Conservation (phyloP, 2,329 filamentous ascomycete species). For the Domatiomyces globalis region DNA sequence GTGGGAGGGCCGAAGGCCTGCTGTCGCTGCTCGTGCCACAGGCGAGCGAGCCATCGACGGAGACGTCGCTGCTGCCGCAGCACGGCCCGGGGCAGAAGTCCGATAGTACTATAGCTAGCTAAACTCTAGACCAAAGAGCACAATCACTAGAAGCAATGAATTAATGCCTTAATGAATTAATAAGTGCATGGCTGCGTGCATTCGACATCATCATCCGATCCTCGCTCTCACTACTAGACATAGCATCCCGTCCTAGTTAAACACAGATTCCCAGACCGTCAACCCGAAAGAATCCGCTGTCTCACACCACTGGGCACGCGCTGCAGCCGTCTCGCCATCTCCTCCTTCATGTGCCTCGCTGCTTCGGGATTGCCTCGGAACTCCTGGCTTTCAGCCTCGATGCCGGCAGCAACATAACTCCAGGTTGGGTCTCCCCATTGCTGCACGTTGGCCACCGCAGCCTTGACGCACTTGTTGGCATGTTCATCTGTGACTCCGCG, state of each 20-base stretch:
- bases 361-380: conserved; percentile 48
- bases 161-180: not conserved
- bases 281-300: conserved; percentile 11
- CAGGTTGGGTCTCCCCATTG: conserved; percentile 58
- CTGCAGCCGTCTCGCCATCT: not conserved
- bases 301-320: conserved; percentile 1
- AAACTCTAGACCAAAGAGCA: conserved; percentile 9
- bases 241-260: too few species aligned
- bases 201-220: too few species aligned
- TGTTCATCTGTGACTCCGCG: conserved; percentile 68
- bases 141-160: conserved; percentile 1
- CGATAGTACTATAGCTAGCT: conserved; percentile 7
- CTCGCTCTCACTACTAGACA: too few species aligned
- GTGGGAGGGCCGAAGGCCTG: conserved; percentile 43
- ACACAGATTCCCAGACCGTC: not conserved
- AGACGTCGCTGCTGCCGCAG: conserved; percentile 42
- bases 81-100: conserved; percentile 23
- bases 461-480: conserved; percentile 60
- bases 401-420: conserved; percentile 67
- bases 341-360: conserved; percentile 22
- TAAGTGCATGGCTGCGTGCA: not conserved
- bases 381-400: conserved; percentile 62
- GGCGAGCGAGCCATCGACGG: conserved; percentile 43
- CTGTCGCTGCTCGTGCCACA: conserved; percentile 27
- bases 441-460: conserved; percentile 53